Percentiles rank a stretch among this genome's conserved stretches.
Evolutionary conservation across 306 rosid genomes (phyloP).

Genomic region (Pyrus pyrifolia): DNA sequence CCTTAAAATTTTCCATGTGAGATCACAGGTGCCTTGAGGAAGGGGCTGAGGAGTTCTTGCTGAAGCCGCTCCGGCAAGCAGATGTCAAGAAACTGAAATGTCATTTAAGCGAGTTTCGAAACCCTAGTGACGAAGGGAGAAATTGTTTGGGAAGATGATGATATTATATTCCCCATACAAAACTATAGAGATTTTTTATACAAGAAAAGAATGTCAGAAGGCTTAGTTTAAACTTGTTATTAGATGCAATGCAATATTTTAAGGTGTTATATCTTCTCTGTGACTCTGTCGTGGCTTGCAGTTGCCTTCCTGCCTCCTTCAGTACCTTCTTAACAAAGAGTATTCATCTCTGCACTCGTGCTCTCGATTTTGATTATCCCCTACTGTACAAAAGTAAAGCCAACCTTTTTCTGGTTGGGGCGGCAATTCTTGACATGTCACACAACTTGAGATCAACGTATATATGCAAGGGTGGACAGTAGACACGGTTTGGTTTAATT

Average conservation of each 20-base stretch:
- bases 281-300: too few species aligned
- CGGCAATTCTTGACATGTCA: too few species aligned
- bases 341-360: too few species aligned
- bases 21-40: slow-evolving; percentile 24
- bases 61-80: slow-evolving; percentile 24
- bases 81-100: slow-evolving; percentile 17
- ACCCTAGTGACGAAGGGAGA: neutral
- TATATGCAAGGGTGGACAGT: too few species aligned
- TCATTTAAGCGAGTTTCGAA: slow-evolving; percentile 1
- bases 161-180: neutral
- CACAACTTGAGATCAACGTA: too few species aligned
- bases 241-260: neutral
- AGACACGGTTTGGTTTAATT: too few species aligned
- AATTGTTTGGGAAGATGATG: slow-evolving; percentile 8
- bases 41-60: slow-evolving; percentile 29
- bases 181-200: neutral
- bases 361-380: too few species aligned
- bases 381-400: too few species aligned
- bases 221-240: neutral
- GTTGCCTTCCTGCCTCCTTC: too few species aligned
- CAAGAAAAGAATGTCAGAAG: neutral
- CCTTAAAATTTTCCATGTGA: neutral
- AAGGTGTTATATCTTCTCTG: too few species aligned
- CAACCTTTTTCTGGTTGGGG: too few species aligned
- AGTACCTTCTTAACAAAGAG: too few species aligned